These are phyloP conservation scores for Kazachstania africana DNA, from an alignment of 805 yeast genomes.

Conservation along the genomic window DNA sequence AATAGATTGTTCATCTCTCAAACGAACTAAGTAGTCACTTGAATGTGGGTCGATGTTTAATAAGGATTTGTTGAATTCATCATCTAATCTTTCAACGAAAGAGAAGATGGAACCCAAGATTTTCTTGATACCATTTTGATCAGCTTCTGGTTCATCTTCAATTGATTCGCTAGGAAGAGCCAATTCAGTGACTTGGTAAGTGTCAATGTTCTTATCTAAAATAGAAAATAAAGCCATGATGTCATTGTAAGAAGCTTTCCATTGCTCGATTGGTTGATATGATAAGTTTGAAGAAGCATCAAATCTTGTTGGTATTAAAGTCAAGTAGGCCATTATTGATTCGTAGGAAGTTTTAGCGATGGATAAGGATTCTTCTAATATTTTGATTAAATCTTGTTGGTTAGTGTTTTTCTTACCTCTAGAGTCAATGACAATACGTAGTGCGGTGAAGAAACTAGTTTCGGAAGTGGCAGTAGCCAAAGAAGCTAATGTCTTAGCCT, in stretches of 20 bases:
- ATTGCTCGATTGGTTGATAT: constrained; percentile 67
- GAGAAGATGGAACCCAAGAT: constrained; percentile 79
- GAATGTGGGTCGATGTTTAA: constrained; percentile 91
- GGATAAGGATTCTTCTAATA: constrained; percentile 49
- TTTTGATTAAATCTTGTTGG: constrained; percentile 60
- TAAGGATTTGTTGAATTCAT: constrained; percentile 80
- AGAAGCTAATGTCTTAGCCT: constrained; percentile 20
- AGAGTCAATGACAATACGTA: constrained; percentile 67
- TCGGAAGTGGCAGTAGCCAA: constrained; percentile 26
- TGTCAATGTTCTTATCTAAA: constrained; percentile 46
- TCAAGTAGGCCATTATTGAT: constrained; percentile 61
- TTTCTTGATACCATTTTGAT: constrained; percentile 52
- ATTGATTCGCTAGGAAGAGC: constrained; percentile 64
- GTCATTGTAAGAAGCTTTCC: constrained; percentile 63
- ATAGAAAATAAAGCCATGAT: constrained; percentile 50
- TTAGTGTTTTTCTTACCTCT: constrained; percentile 95
- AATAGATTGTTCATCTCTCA: constrained; percentile 72
- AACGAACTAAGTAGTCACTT: constrained; percentile 80
- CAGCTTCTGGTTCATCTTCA: constrained; percentile 58
- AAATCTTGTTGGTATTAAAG: constrained; percentile 78
- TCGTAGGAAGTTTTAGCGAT: constrained; percentile 57
- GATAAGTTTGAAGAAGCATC: constrained; percentile 60
- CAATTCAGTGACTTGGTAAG: constrained; percentile 63
- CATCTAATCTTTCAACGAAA: constrained; percentile 85
- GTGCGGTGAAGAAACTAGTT: constrained; percentile 53